Conservation (phyloP, 805 yeast species). For the Saccharomycopsis lassenensis region DNA sequence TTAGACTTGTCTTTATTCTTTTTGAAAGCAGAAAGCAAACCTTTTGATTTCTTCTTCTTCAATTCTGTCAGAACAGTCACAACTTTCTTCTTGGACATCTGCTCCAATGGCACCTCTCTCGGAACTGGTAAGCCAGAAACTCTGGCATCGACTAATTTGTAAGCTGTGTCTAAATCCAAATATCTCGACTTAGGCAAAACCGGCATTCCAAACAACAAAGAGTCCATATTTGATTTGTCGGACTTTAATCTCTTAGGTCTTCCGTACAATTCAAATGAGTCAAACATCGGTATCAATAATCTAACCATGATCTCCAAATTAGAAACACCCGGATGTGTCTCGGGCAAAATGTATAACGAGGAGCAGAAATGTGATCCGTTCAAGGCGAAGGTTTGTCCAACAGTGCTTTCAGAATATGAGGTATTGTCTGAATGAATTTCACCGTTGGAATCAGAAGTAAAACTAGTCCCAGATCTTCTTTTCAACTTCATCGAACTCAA, state of each 20-base stretch:
- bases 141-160: conserved; percentile 14
- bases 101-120: conserved; percentile 3
- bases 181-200: conserved; percentile 60
- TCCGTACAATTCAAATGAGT: conserved; percentile 62
- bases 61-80: not conserved
- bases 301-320: conserved; percentile 67
- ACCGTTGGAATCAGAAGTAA: conserved; percentile 7
- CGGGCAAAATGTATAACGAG: conserved; percentile 51
- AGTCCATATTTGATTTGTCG: conserved; percentile 40
- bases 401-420: conserved; percentile 11
- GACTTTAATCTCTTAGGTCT: conserved; percentile 56
- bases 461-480: conserved; percentile 11
- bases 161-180: conserved; percentile 24
- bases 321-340: conserved; percentile 58
- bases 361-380: conserved; percentile 7
- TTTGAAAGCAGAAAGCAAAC: conserved; percentile 6
- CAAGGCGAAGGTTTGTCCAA: not conserved
- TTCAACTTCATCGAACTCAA: conserved; percentile 10
- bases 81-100: not conserved
- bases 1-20: conserved; percentile 10
- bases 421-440: conserved; percentile 10
- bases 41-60: conserved; percentile 9
- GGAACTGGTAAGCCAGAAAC: conserved; percentile 7
- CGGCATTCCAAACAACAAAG: conserved; percentile 64
- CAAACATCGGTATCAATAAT: conserved; percentile 56